These are phyloP conservation scores for Penicillium ochrochloron DNA, from an alignment of 495 filamentous ascomycete genomes.

Conservation along the genomic window DNA sequence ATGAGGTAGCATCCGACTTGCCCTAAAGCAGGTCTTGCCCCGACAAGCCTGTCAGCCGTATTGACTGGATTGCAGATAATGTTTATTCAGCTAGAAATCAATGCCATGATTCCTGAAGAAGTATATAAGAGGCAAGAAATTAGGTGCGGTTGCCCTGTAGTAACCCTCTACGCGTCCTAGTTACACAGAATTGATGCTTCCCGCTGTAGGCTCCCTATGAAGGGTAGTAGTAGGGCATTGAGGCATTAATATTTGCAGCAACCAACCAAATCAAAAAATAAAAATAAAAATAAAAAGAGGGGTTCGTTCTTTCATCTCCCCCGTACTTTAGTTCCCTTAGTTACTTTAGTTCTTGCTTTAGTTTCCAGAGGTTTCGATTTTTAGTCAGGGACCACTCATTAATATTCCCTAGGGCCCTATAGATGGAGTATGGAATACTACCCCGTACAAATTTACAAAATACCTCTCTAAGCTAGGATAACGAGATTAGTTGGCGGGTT, in stretches of 20 bases:
- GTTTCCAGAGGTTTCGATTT: not conserved
- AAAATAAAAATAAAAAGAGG: not conserved
- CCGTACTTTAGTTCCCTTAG: not conserved
- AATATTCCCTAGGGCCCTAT: not conserved
- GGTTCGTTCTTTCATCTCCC: not conserved
- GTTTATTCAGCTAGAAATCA: not conserved
- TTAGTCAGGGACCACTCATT: not conserved
- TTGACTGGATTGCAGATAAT: not conserved
- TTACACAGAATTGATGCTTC: not conserved
- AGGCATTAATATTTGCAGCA: slow-evolving; percentile 2
- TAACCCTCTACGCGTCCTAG: not conserved
- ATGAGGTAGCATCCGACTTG: slow-evolving; percentile 11
- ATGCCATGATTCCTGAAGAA: not conserved
- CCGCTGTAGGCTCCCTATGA: not conserved
- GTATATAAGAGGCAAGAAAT: not conserved
- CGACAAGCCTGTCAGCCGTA: slow-evolving; percentile 5
- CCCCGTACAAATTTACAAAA: not conserved
- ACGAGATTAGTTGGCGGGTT: not conserved
- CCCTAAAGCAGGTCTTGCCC: slow-evolving; percentile 9
- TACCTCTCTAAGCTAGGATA: not conserved
- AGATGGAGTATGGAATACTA: not conserved
- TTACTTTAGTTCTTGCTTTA: not conserved
- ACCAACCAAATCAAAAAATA: not conserved
- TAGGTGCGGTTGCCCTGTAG: not conserved
- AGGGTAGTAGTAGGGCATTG: not conserved